Evolutionary conservation across 2,329 filamentous ascomycete species (phyloP), one percentile per base, ranked within the genome.

Genomic region (Phaeoacremonium minimum): DNA sequence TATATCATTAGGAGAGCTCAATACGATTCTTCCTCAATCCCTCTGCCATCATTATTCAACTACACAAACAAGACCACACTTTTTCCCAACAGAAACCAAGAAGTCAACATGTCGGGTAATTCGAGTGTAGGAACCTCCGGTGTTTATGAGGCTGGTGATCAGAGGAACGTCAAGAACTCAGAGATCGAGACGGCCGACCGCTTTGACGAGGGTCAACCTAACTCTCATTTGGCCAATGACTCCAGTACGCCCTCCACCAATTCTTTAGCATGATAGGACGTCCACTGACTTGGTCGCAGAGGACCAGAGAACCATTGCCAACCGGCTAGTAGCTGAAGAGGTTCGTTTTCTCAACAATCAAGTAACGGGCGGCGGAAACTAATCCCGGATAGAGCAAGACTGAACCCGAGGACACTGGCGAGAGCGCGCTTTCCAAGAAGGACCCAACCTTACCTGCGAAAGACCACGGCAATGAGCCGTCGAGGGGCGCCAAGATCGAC

Each of bases 131-230:
- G 86, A 48, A 72, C 67, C 57, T 52, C 63, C 45, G 58, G 63
- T 42, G 64, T 87, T 57, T 90, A 93, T 65, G 84, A 90, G 65
- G 81, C 73, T 39, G 83, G 80, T 40, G 86, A 93, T 63, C 86
- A 93, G 71, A 75, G 77, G 51, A 87, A 80, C 57, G 57, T 63
- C 43, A 73, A 77, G 43, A 56, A 74, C 41, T 69, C 74, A 3
- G 68, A 77, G 51, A 30, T 53, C 7, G 63, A 71, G 29, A 61
- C 71, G 16, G 66, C 71, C 15, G 66, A 75, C 35, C 72, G 79
- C 42, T 93, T 77, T 66, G 67, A 89, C 43, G 83, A 91, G 66
- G 87, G 87, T 50, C 70, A 83, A 58, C 58, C 72, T 40, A 69
- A 85, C 58, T 83, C 82, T 35, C 87, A 94, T 62, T 59, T 71